Evolutionary conservation across 306 rosid genomes (phyloP).

Genomic region (Sindora glabra): DNA sequence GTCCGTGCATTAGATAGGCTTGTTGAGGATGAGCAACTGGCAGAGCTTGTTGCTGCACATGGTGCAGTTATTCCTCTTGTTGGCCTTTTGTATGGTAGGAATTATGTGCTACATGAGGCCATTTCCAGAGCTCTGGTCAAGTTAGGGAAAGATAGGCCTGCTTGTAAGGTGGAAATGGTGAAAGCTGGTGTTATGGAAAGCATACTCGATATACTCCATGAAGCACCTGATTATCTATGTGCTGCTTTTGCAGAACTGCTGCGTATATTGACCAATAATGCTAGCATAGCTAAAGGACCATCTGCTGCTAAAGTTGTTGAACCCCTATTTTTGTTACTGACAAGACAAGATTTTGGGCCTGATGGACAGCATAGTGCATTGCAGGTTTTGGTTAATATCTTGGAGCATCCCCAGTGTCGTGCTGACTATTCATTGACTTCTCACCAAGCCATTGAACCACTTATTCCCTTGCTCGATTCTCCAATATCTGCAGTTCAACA

Average conservation of each 20-base stretch:
- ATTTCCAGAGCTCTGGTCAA: constrained; percentile 88
- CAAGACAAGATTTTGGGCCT: constrained; percentile 81
- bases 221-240: constrained; percentile 90
- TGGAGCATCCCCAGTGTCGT: constrained; percentile 95
- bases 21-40: constrained; percentile 94
- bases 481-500: constrained; percentile 91
- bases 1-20: constrained; percentile 96
- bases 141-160: constrained; percentile 95
- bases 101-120: constrained; percentile 90
- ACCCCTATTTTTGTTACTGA: constrained; percentile 76
- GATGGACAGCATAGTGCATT: constrained; percentile 92
- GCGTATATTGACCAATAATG: constrained; percentile 93
- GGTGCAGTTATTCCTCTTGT: constrained; percentile 96
- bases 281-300: constrained; percentile 93
- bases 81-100: constrained; percentile 77
- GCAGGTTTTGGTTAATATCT: constrained; percentile 92
- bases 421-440: constrained; percentile 75
- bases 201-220: constrained; percentile 65
- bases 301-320: constrained; percentile 90
- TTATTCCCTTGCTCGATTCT: constrained; percentile 85
- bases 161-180: constrained; percentile 97
- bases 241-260: constrained; percentile 84
- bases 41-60: constrained; percentile 88
- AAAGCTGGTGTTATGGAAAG: constrained; percentile 95
- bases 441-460: constrained; percentile 86